phyloP scores from a whole-genome alignment of 768 basidiomycete genomes.

The Leccinum subtestaceum region DNA sequence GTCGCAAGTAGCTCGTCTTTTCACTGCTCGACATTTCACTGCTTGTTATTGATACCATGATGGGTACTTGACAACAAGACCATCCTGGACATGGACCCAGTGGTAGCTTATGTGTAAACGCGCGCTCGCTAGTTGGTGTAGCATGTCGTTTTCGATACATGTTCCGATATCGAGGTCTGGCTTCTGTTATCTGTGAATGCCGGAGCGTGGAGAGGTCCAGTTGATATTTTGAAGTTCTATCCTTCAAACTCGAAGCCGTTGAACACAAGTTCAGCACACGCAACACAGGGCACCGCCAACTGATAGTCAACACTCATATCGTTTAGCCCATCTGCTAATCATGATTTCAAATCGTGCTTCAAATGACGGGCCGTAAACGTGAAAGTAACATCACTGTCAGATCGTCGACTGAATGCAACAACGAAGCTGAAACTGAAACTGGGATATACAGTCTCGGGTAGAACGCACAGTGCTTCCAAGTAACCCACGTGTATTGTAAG shows the following conservation, averaged over 20 bases:
- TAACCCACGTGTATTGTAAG: not conserved
- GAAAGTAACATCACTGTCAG: not conserved
- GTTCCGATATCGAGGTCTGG: too few species aligned
- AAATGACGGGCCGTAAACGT: not conserved
- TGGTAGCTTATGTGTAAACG: not conserved
- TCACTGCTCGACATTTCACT: not conserved
- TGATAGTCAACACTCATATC: too few species aligned
- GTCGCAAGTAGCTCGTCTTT: slow-evolving; percentile 12
- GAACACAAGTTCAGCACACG: not conserved
- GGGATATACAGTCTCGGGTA: not conserved
- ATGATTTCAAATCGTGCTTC: not conserved
- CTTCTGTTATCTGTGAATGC: not conserved
- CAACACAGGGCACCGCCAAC: not conserved
- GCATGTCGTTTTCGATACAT: not conserved
- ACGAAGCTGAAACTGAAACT: not conserved
- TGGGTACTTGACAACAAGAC: not conserved
- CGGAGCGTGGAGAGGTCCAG: not conserved
- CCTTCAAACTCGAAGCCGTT: not conserved
- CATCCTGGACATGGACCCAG: not conserved
- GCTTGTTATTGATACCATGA: not conserved
- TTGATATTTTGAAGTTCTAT: not conserved
- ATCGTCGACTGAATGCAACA: not conserved
- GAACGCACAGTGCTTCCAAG: not conserved
- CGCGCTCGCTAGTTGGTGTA: not conserved
- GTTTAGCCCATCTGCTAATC: too few species aligned